Conservation (phyloP, 2,329 filamentous ascomycete genomes). For the Nemania sp. region DNA sequence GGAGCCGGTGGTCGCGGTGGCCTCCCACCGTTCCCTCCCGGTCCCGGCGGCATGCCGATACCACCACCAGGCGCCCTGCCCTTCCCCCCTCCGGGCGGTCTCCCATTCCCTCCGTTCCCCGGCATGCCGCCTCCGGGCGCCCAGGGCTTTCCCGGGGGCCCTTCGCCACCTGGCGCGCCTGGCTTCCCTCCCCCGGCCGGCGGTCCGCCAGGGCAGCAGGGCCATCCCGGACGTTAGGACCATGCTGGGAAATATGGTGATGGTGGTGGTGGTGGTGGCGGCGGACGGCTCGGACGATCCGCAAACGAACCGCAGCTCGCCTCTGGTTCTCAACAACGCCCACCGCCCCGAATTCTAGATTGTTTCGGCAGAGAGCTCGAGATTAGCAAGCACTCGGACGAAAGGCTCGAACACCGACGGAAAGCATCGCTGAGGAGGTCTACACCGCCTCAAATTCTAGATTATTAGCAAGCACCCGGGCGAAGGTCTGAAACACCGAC, state of each 20-base stretch:
- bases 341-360: no score
- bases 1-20: slow-evolving; percentile 35
- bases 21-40: slow-evolving; percentile 51
- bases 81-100: slow-evolving; percentile 41
- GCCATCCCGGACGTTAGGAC: slow-evolving; percentile 44
- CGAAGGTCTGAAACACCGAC: no score
- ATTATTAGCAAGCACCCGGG: no score
- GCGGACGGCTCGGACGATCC: no score
- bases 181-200: slow-evolving; percentile 41
- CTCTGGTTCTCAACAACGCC: no score
- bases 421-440: no score
- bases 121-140: slow-evolving; percentile 48
- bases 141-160: slow-evolving; percentile 46
- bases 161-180: slow-evolving; percentile 41
- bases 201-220: slow-evolving; percentile 40
- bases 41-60: slow-evolving; percentile 48
- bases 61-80: slow-evolving; percentile 49
- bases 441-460: no score
- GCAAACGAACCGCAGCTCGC: no score
- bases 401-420: no score
- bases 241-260: neutral
- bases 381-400: no score
- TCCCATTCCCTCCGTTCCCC: slow-evolving; percentile 46
- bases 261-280: neutral
- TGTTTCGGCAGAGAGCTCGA: no score